Base-by-base conservation (phyloP, 805 yeast species). In the Grigorovia humatica region DNA sequence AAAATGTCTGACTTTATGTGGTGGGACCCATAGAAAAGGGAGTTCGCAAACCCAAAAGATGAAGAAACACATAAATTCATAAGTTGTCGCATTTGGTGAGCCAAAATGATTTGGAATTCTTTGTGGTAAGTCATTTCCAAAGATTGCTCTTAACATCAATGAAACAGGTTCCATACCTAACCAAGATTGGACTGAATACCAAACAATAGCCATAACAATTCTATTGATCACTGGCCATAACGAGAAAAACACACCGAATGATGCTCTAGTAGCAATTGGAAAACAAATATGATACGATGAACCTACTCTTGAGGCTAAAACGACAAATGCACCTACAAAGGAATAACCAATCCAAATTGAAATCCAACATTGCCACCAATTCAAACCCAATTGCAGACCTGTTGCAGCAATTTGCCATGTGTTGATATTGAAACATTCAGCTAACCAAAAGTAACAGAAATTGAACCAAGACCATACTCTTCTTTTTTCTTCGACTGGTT, bases 391-490 rank as follows among this genome's bases (percentile, higher is more conserved):
- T 52, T 75, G 74, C 52, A 85, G 82, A 60, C 96, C 95, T 0
- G 96, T 85, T 2, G 93, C 83, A 3, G 96, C 95, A 59, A 89
- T 88, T 72, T 86, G 90, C 89, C 93, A 88, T 9, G 96, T 87
- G 66, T 87, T 88, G 63, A 89, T 81, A 69, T 89, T 89, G 71
- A 89, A 86, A 9, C 95, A 81, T 64, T 89, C 96, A 0, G 96
- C 86, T 54, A 88, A 71, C 96, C 96, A 89, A 61, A 88, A 85
- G 55, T 78, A 80, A 19, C 86, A 82, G 65, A 73, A 89, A 64
- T 88, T 85, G 67, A 73, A 81, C 95, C 95, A 86, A 27, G 77
- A 70, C 96, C 96, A 89, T 18, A 77, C 76, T 63, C 96, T 75
- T 62, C 95, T 80, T 5, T 69, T 77, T 9, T 69, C 74, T 62